Evolutionary conservation across 2,329 filamentous ascomycete species (phyloP).

Genomic region (Monosporascus cannonballus): DNA sequence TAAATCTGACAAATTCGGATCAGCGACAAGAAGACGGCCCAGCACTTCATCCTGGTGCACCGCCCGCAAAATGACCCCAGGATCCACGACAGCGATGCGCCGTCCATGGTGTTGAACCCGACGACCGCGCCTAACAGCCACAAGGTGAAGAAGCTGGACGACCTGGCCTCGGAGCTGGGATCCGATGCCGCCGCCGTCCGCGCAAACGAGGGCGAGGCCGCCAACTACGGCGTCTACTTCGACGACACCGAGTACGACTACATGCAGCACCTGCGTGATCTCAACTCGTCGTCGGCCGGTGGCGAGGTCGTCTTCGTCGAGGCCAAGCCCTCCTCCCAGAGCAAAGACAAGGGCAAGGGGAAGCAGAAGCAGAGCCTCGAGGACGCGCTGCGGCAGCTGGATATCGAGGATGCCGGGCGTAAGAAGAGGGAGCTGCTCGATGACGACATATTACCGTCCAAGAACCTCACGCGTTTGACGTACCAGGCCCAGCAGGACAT

Average conservation of each 20-base stretch:
- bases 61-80: conserved; percentile 95
- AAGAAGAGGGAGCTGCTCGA: conserved; percentile 57
- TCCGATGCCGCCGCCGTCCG: conserved; percentile 60
- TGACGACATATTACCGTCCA: conserved; percentile 70
- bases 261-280: conserved; percentile 95
- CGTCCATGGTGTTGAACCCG: conserved; percentile 84
- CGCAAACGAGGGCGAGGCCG: conserved; percentile 91
- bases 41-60: conserved; percentile 90
- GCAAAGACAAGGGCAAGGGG: conserved; percentile 62
- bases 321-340: conserved; percentile 49
- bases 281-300: conserved; percentile 58
- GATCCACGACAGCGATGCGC: conserved; percentile 85
- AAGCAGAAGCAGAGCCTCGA: conserved; percentile 75
- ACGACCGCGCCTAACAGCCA: conserved; percentile 43
- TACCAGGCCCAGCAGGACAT: conserved; percentile 93
- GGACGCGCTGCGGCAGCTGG: conserved; percentile 66
- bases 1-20: neutral
- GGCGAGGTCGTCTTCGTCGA: conserved; percentile 83
- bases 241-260: conserved; percentile 97
- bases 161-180: conserved; percentile 72
- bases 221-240: conserved; percentile 87
- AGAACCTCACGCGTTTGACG: conserved; percentile 67
- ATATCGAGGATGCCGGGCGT: conserved; percentile 40
- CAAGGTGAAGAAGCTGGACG: conserved; percentile 61
- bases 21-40: conserved; percentile 81